Evolutionary conservation across 768 basidiomycete genomes (phyloP), one percentile per base, ranked within the genome.

Genomic region (Mrakia blollopis): DNA sequence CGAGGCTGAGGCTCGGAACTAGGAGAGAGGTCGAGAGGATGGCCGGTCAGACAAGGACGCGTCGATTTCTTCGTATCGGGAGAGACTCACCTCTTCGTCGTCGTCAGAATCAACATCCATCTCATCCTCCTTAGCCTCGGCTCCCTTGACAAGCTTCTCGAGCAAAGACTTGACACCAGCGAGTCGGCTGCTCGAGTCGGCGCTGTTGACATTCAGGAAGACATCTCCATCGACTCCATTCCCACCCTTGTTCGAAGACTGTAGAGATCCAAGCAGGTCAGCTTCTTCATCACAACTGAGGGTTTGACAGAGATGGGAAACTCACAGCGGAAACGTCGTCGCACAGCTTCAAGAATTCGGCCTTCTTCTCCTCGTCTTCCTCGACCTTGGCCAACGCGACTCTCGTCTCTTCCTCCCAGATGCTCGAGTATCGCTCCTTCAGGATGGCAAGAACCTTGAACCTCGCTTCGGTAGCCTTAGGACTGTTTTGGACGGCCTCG

Each of bases 1-100:
- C n/a, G 85, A 86, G 28, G 91, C 83, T 3, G 89, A 82, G 10
- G 76, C 67, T 18, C 67, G 35, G n/a, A 72, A 57, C 63, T 77
- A n/a, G n/a, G 41, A 14, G 30, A 50, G 18, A 21, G 18, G 18
- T 2, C 16, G 16, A 50, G 47, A 30, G 13, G 16, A 25, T 32
- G 25, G 21, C 2, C 39, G 39, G 16, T 57, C 28, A 50, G 47
- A 50, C 16, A 14, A n/a, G 7, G 57, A n/a, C 57, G 57, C 57
- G 57, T 54, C 30, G 32, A 21, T n/a, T 13, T 18, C 37, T 44
- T 10, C 13, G 4, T 7, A 9, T 37, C 37, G 63, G 37, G 25
- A 35, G 62, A 23, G 13, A 52, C 32, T 21, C 70, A 72, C 37
- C 10, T 57, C 44, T 25, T 25, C 50, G 35, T 72, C 35, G 60